Base-by-base conservation (phyloP, 805 yeast genomes). In the Lipomyces anomalus region DNA sequence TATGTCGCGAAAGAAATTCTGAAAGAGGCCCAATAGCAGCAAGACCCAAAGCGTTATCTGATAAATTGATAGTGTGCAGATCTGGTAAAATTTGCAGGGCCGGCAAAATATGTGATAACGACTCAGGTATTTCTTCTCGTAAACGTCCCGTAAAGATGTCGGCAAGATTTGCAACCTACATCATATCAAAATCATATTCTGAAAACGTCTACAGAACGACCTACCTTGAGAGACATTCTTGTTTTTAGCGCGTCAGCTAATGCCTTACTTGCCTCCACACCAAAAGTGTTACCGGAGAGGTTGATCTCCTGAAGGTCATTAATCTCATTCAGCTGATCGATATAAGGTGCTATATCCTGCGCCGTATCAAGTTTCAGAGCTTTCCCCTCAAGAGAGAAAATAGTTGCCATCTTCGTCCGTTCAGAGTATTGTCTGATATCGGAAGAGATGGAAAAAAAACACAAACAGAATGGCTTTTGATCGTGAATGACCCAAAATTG, bases 11-110 rank as follows among this genome's bases (percentile, higher is more conserved):
- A 47, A 92, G 71, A 58, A 81, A 88, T 22, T 71, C 73, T 62
- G 92, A 95, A 45, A 92, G 73, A 6, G 92, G 94, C 47, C 83
- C 95, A 51, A 92, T 86, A 21, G 97, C 84, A 61, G 92, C 94
- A 61, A 92, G 81, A 9, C 99, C 99, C 63, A 90, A 83, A 0
- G 99, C 99, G 64, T 92, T 92, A 66, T 92, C 98, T 58, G 95
- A 81, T 52, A 92, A 72, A 65, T 92, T 84, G 48, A 92, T 70
- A 33, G 86, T 79, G 51, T 75, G 75, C 56, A 90, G 72, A 22
- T 82, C 75, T 41, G 81, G 76, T 57, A 86, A 80, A 52, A 76
- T 66, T 54, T 85, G 70, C 43, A 92, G 72, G 1, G 84, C 83
- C 18, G 88, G 84, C 52, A 89, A 76, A 52, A 92, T 70, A 55